Conservation (phyloP, 495 filamentous ascomycete genomes). For the Extremus antarcticus region DNA sequence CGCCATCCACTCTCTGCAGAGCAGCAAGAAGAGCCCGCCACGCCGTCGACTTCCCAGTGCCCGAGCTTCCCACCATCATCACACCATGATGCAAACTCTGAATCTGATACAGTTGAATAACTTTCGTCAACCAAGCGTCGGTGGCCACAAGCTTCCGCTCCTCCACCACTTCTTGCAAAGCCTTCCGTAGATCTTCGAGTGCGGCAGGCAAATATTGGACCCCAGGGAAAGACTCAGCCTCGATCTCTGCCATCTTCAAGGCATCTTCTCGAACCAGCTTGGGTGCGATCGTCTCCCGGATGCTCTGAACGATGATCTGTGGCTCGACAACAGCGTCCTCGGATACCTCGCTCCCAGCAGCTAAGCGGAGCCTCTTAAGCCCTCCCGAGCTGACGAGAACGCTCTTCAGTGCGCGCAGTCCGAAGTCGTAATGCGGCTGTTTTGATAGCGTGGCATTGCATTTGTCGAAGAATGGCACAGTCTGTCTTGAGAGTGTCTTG, state of each 20-base stretch:
- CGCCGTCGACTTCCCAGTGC: conserved; percentile 84
- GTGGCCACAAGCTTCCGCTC: conserved; percentile 79
- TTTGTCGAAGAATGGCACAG: conserved; percentile 93
- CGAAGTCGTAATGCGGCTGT: conserved; percentile 98
- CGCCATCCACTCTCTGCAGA: conserved; percentile 75
- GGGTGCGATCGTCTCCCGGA: conserved; percentile 95
- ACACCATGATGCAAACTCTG: conserved; percentile 97
- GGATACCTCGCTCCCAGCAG: conserved; percentile 37
- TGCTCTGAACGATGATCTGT: conserved; percentile 97
- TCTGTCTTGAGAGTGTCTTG: conserved; percentile 82
- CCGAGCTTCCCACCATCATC: conserved; percentile 98
- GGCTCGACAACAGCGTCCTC: conserved; percentile 74
- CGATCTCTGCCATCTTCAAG: conserved; percentile 73
- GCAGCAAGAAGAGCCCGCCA: conserved; percentile 94
- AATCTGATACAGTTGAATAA: conserved; percentile 92
- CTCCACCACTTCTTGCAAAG: conserved; percentile 69
- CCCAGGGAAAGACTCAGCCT: conserved; percentile 78
- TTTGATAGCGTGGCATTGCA: conserved; percentile 74
- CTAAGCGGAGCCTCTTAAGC: conserved; percentile 74
- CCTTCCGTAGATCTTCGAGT: conserved; percentile 61
- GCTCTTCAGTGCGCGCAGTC: conserved; percentile 92
- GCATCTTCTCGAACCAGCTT: conserved; percentile 91
- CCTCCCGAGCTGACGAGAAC: conserved; percentile 95
- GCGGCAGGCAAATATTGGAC: conserved; percentile 87
- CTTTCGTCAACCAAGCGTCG: conserved; percentile 92